Evolutionary conservation across 352 stramenopile genomes (phyloP).

Genomic region (Blastocystis sp.): DNA sequence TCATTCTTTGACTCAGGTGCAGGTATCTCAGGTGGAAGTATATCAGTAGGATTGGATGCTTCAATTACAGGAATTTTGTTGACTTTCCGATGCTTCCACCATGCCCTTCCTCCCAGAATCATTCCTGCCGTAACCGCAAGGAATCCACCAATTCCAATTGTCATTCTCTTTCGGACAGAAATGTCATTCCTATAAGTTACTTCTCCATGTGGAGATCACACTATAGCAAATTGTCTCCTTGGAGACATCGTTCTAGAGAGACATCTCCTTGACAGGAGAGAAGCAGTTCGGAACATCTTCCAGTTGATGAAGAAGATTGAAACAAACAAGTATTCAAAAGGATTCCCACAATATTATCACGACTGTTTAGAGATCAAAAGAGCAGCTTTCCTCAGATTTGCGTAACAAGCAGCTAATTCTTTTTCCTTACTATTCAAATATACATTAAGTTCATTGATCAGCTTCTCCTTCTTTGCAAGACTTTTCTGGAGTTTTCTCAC

Average conservation of each 20-base stretch:
- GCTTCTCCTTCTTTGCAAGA: constrained; percentile 7
- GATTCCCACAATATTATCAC: background rate
- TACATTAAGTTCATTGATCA: constrained; percentile 15
- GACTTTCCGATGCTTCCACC: background rate
- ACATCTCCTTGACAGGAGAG: background rate
- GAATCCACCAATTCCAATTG: background rate
- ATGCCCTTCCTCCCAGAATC: background rate
- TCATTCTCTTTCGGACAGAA: constrained; percentile 21
- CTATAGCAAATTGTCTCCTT: background rate
- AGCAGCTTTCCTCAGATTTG: background rate
- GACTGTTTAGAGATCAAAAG: background rate
- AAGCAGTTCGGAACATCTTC: background rate
- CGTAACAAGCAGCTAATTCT: background rate
- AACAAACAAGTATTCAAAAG: background rate
- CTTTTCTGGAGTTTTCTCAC: background rate
- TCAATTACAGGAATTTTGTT: background rate
- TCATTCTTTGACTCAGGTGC: background rate
- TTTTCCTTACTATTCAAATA: constrained; percentile 62
- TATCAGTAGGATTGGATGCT: background rate
- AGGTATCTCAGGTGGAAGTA: background rate
- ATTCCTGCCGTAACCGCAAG: background rate
- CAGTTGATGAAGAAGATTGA: background rate
- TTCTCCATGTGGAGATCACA: background rate
- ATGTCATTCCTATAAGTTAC: constrained; percentile 36
- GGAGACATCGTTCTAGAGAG: background rate